phyloP scores from a whole-genome alignment of 2,329 filamentous ascomycete genomes.

The Cercospora sp. region DNA sequence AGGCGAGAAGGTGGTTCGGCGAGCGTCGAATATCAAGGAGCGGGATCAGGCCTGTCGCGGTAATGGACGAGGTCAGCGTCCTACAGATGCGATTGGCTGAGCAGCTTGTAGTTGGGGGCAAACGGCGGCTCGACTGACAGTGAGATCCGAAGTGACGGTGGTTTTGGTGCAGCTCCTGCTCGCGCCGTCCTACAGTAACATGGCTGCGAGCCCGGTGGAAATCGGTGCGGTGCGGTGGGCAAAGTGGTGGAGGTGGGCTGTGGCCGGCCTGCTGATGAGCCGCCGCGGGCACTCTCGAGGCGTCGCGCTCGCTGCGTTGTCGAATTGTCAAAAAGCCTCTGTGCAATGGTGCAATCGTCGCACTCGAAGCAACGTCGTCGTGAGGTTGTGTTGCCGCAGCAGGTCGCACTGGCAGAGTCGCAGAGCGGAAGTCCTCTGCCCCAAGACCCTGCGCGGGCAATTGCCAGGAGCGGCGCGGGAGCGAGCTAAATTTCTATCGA shows the following conservation, averaged over 20 bases:
- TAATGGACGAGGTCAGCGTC: conserved; percentile 13
- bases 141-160: conserved; percentile 7
- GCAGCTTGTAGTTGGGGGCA: not conserved
- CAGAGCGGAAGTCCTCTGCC: conserved; percentile 7
- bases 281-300: conserved; percentile 1
- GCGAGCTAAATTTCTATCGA: conserved; percentile 7
- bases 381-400: not conserved
- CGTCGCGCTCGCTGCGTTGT: conserved; percentile 5
- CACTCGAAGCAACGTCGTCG: conserved; percentile 3
- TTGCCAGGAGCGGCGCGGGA: conserved; percentile 4
- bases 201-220: conserved; percentile 6
- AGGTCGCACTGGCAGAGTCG: not conserved
- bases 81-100: not conserved
- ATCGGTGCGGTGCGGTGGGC: not conserved
- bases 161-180: conserved; percentile 12
- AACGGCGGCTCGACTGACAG: conserved; percentile 16
- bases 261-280: conserved; percentile 1
- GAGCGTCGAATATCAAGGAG: conserved; percentile 12
- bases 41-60: conserved; percentile 9
- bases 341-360: conserved; percentile 1
- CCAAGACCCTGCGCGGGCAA: conserved; percentile 1
- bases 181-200: conserved; percentile 17
- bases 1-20: not conserved
- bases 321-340: not conserved
- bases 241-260: conserved; percentile 13